A percentile compares a stretch with the other conserved stretches of the same genome.
Evolutionary conservation across 2,329 filamentous ascomycete species (phyloP).

Genomic region (Plenodomus biglobosus): DNA sequence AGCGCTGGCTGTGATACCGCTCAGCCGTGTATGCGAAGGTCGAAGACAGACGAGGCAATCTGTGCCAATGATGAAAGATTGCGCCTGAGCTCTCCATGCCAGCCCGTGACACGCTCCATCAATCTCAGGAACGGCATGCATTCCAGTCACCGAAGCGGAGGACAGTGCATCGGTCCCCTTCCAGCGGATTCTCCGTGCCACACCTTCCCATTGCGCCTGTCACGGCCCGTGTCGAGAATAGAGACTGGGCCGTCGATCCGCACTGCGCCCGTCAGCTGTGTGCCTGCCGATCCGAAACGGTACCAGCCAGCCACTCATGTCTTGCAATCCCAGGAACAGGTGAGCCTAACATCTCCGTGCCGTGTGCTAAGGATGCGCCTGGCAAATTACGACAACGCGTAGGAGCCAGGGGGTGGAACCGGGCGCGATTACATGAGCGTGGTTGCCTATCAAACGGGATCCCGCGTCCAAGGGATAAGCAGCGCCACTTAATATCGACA

Average conservation of each 20-base stretch:
- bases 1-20: background rate
- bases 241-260: conserved; percentile 7
- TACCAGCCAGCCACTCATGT: conserved; percentile 4
- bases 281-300: conserved; percentile 20
- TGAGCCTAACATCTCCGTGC: conserved; percentile 13
- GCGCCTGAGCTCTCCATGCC: conserved; percentile 2
- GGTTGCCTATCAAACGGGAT: background rate
- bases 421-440: background rate
- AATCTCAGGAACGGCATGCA: conserved; percentile 9
- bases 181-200: background rate
- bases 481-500: conserved; percentile 24
- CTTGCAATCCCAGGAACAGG: conserved; percentile 12
- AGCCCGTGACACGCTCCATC: conserved; percentile 13
- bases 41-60: background rate
- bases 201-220: background rate
- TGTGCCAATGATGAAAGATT: background rate
- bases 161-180: background rate
- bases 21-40: background rate
- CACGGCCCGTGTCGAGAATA: background rate
- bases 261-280: background rate
- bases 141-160: conserved; percentile 7
- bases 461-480: conserved; percentile 11
- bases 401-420: background rate
- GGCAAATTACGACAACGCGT: conserved; percentile 2
- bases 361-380: conserved; percentile 9